Conservation (phyloP, 2,329 filamentous ascomycete genomes). For the Grosmannia penicillata region DNA sequence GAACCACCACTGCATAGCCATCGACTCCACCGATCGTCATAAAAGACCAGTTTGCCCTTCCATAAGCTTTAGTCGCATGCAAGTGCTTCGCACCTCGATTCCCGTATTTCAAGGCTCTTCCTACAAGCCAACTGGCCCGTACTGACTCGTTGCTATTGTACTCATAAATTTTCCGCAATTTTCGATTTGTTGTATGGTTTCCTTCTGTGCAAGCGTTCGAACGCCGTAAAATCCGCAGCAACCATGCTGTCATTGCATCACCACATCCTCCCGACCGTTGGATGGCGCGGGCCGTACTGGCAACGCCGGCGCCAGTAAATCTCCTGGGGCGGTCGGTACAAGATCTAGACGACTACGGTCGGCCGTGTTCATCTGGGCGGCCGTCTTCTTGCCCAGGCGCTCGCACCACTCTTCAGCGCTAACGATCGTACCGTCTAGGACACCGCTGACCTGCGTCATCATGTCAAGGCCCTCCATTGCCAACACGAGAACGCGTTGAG, state of each 20-base stretch:
- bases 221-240: no score
- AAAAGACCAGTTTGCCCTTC: no score
- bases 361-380: constrained; percentile 13
- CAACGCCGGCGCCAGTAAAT: not conserved
- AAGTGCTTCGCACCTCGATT: no score
- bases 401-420: constrained; percentile 90
- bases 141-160: no score
- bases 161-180: no score
- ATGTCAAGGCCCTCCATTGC: constrained; percentile 87
- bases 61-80: no score
- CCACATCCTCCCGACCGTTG: not conserved
- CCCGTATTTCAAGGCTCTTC: no score
- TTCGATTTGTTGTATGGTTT: no score
- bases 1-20: no score
- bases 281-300: not conserved
- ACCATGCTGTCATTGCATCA: not conserved
- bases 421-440: constrained; percentile 77
- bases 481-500: constrained; percentile 68
- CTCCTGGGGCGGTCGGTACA: not conserved
- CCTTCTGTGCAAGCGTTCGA: no score
- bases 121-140: no score
- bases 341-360: not conserved
- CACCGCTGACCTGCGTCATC: constrained; percentile 78
- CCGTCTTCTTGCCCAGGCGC: constrained; percentile 44
- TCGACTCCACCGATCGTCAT: no score